phyloP scores from a whole-genome alignment of 768 basidiomycete species.

The Boletus rubropictus region DNA sequence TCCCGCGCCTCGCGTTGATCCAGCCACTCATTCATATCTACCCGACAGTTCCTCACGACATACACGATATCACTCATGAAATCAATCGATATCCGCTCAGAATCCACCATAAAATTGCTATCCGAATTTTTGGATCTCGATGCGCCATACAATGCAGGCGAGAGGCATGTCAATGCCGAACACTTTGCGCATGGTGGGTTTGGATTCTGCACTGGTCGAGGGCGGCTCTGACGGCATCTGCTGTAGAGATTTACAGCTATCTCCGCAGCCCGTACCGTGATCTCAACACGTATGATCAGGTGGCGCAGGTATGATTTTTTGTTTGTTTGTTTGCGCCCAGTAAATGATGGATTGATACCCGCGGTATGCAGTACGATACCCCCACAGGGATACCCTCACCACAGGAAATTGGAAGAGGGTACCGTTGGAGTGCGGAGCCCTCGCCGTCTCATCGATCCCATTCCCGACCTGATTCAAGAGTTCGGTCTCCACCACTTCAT shows the following conservation, averaged over 20 bases:
- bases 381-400: constrained; percentile 40
- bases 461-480: constrained; percentile 26
- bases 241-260: constrained; percentile 79
- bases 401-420: constrained; percentile 18
- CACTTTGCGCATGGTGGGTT: constrained; percentile 89
- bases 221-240: constrained; percentile 1
- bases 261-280: constrained; percentile 86
- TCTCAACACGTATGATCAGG: constrained; percentile 72
- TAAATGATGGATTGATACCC: constrained; percentile 6
- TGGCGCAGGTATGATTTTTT: constrained; percentile 60
- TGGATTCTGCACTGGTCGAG: not conserved
- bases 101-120: constrained; percentile 76
- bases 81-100: constrained; percentile 86
- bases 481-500: constrained; percentile 7
- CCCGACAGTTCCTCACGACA: constrained; percentile 72
- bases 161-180: constrained; percentile 68
- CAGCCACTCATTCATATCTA: constrained; percentile 14
- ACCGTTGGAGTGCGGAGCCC: constrained; percentile 25
- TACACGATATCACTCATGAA: constrained; percentile 90
- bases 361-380: constrained; percentile 50
- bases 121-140: constrained; percentile 88
- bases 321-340: not conserved
- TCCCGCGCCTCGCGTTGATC: constrained; percentile 3
- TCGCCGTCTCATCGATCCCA: constrained; percentile 21
- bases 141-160: constrained; percentile 48